Evolutionary conservation across 148 eudicot species (phyloP).

Genomic region (Rhododendron vialii): DNA sequence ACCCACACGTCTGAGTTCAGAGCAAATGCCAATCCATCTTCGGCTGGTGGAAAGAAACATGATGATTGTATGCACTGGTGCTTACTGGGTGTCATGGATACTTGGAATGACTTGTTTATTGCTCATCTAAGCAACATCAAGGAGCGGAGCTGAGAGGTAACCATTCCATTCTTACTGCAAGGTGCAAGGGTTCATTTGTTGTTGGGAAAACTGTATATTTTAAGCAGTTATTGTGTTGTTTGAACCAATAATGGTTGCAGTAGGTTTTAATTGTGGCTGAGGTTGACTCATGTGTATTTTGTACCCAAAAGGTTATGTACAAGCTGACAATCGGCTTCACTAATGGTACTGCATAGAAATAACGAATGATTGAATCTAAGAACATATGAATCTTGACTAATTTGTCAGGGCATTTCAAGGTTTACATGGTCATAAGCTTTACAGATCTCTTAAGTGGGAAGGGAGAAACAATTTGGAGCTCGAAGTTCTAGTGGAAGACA

Average conservation of each 20-base stretch:
- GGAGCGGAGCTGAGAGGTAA: too few species aligned
- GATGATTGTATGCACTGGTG: slow-evolving; percentile 99
- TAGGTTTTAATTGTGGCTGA: too few species aligned
- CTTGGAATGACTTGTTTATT: slow-evolving; percentile 84
- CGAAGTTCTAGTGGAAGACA: too few species aligned
- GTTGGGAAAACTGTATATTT: too few species aligned
- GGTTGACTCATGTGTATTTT: too few species aligned
- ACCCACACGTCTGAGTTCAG: slow-evolving; percentile 81
- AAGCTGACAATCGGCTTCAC: not conserved
- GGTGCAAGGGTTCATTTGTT: too few species aligned
- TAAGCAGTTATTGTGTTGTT: too few species aligned
- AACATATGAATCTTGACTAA: not conserved
- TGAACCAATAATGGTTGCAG: too few species aligned
- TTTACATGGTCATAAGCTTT: not conserved
- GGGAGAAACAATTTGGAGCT: not conserved
- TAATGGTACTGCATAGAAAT: not conserved
- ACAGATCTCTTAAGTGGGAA: not conserved
- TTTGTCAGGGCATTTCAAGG: not conserved
- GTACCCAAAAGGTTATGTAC: not conserved
- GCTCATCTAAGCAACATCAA: too few species aligned
- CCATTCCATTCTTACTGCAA: too few species aligned
- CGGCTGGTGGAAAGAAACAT: slow-evolving; percentile 90
- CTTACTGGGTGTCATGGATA: slow-evolving; percentile 84
- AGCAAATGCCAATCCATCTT: slow-evolving; percentile 91
- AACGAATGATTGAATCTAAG: not conserved